Evolutionary conservation across 164 flowering plant genomes (phyloP), one percentile per base, ranked within the genome.

Genomic region (Vitis rotundifolia): DNA sequence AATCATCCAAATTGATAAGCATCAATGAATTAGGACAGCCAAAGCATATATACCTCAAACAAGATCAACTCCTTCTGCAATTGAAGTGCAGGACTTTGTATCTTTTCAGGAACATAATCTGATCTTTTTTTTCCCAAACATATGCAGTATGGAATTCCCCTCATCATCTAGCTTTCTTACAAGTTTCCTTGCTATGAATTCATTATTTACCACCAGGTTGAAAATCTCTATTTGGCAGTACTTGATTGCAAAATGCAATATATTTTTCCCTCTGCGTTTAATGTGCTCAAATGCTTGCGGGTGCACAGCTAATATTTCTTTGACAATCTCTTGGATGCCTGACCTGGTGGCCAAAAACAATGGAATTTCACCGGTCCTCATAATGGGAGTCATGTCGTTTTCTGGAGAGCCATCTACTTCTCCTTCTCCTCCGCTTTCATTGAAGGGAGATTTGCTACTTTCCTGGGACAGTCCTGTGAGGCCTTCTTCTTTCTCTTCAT

Each of bases 281-380:
- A 64, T 48, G 9, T 72, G 59, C 13, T 72, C 73, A 9, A 72
- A 15, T 1, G 76, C 68, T 14, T 68, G 70, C 28, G 79, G 79
- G 18, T 63, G 16, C 9, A 9, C 6, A 0, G 8, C 11, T 2
- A 69, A 58, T 12, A 70, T 75, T 15, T 53, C 16, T 0, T 56
- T 4, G 3, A 71, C 76, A 5, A 76, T 76, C 67, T 68, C 70
- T 15, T n/a, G 6, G 0, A 63, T 63, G 5, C 76, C 79, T 1
- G 10, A 26, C 8, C 19, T 54, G 0, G 76, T 56, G 22, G 76
- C 75, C 11, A 68, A 28, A 1, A 76, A 7, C 59, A 76, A 60
- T 0, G 79, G 73, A 0, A 67, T 69, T 15, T 59, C 55, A 2
- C 19, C 6, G 14, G 44, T 55, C 19, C n/a, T 15, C 9, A 7